phyloP scores from a whole-genome alignment of 1,284 basidiomycete species.

The Rhodotorula sp. region DNA sequence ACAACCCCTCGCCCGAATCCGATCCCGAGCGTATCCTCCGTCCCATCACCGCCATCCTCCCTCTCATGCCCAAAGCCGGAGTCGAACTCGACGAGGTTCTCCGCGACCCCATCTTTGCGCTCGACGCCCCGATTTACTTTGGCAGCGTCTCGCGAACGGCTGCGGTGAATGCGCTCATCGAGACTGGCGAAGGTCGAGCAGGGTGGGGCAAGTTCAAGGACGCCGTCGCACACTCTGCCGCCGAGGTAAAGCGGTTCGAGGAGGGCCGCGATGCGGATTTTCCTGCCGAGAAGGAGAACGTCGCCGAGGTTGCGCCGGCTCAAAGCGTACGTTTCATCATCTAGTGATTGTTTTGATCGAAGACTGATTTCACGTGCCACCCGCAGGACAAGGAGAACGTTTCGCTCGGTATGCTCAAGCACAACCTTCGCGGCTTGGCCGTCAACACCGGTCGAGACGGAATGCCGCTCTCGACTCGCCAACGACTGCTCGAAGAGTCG shows the following conservation, averaged over 20 bases:
- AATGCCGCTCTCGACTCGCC: conserved; percentile 59
- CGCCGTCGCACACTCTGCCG: conserved; percentile 20
- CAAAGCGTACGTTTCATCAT: not conserved
- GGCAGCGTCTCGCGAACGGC: conserved; percentile 21
- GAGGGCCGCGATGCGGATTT: conserved; percentile 23
- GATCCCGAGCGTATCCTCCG: conserved; percentile 24
- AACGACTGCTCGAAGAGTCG: conserved; percentile 77
- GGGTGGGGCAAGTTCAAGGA: conserved; percentile 27
- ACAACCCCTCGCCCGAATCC: conserved; percentile 25
- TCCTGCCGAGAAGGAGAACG: not conserved
- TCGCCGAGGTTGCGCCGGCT: conserved; percentile 14
- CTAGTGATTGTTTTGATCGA: not conserved
- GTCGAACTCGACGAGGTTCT: conserved; percentile 25
- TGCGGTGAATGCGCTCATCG: conserved; percentile 33
- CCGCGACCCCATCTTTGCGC: conserved; percentile 35
- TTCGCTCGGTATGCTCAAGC: conserved; percentile 35
- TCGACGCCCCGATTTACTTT: conserved; percentile 31
- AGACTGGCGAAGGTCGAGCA: conserved; percentile 22
- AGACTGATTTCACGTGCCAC: not conserved
- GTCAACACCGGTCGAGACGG: conserved; percentile 12
- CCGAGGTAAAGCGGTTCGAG: conserved; percentile 23
- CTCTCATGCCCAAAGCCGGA: conserved; percentile 18
- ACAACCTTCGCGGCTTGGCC: conserved; percentile 35
- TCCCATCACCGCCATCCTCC: conserved; percentile 29
- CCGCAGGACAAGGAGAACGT: conserved; percentile 28